A percentile compares a stretch with the other conserved stretches of the same genome.
These are phyloP conservation scores for Blastobotrys americana DNA, from an alignment of 805 yeast genomes.

Conservation along the genomic window DNA sequence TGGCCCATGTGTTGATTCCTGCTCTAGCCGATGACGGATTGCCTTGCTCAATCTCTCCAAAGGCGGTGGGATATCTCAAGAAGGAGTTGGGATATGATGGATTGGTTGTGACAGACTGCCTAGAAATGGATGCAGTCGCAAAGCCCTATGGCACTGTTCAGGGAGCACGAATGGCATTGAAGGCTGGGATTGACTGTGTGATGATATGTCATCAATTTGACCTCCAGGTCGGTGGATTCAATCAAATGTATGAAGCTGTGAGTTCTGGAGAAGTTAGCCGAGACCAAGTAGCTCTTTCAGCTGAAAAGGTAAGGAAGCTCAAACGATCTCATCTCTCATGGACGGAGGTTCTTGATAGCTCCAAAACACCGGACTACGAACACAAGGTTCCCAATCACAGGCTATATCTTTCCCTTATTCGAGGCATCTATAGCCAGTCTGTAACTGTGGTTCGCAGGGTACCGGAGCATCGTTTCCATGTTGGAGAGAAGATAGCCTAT, in stretches of 20 bases:
- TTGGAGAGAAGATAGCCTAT: slow-evolving; percentile 16
- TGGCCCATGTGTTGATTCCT: slow-evolving; percentile 49
- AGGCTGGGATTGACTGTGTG: slow-evolving; percentile 54
- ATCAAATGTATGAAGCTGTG: slow-evolving; percentile 29
- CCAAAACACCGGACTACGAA: not conserved
- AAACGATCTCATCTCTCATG: slow-evolving; percentile 39
- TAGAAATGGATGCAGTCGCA: slow-evolving; percentile 52
- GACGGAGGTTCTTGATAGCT: slow-evolving; percentile 32
- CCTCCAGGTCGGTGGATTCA: slow-evolving; percentile 50
- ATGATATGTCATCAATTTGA: slow-evolving; percentile 49
- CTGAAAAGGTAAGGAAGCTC: slow-evolving; percentile 38
- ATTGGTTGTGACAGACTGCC: slow-evolving; percentile 50
- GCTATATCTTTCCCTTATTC: too few species aligned
- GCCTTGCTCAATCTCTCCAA: slow-evolving; percentile 52
- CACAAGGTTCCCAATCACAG: too few species aligned
- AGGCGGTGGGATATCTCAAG: slow-evolving; percentile 43
- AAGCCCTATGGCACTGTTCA: slow-evolving; percentile 51
- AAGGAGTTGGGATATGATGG: slow-evolving; percentile 45
- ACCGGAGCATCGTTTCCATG: slow-evolving; percentile 35
- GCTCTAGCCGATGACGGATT: slow-evolving; percentile 43
- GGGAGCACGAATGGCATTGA: slow-evolving; percentile 49
- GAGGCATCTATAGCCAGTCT: slow-evolving; percentile 39
- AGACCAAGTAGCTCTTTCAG: slow-evolving; percentile 32
- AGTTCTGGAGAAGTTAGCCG: slow-evolving; percentile 26
- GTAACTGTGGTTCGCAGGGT: slow-evolving; percentile 43